A percentile compares a stretch with the other conserved stretches of the same genome.
phyloP scores from a whole-genome alignment of 306 rosid species.

The Notholithocarpus densiflorus region DNA sequence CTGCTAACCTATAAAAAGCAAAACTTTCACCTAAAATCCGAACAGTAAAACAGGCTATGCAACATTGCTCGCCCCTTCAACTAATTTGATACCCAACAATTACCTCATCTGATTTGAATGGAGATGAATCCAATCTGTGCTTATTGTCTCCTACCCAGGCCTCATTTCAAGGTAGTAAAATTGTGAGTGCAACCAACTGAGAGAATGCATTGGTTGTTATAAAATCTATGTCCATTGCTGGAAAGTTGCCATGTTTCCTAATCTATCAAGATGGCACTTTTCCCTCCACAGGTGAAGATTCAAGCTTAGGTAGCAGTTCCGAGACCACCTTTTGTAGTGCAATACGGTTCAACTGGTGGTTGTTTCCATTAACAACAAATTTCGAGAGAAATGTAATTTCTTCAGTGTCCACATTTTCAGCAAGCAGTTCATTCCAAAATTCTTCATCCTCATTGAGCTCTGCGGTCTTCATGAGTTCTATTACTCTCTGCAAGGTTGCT shows the following conservation, averaged over 20 bases:
- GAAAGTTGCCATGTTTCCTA: conserved; percentile 1
- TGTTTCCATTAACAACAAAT: conserved; percentile 31
- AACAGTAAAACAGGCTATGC: conserved; percentile 7
- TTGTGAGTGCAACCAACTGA: conserved; percentile 9
- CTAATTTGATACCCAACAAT: conserved; percentile 9
- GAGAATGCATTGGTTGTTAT: conserved; percentile 15
- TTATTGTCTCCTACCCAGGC: background rate
- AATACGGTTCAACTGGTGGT: conserved; percentile 32
- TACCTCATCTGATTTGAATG: conserved; percentile 10
- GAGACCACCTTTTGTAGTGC: conserved; percentile 61
- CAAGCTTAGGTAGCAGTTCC: conserved; percentile 63
- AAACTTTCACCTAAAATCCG: conserved; percentile 22
- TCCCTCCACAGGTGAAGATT: conserved; percentile 40
- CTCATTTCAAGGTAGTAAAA: background rate
- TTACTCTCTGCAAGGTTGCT: conserved; percentile 67
- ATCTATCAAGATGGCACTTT: conserved; percentile 51
- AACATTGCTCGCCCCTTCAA: conserved; percentile 15
- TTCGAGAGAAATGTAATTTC: conserved; percentile 58
- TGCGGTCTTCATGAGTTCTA: conserved; percentile 52
- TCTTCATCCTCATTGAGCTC: conserved; percentile 46
- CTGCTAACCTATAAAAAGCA: conserved; percentile 6
- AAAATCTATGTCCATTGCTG: conserved; percentile 8
- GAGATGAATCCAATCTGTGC: conserved; percentile 9
- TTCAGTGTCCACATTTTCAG: conserved; percentile 36
- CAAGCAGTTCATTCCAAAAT: conserved; percentile 58